Evolutionary conservation across 192 early-diverging fungal genomes (phyloP).

Genomic region (Haplosporangium gracile): DNA sequence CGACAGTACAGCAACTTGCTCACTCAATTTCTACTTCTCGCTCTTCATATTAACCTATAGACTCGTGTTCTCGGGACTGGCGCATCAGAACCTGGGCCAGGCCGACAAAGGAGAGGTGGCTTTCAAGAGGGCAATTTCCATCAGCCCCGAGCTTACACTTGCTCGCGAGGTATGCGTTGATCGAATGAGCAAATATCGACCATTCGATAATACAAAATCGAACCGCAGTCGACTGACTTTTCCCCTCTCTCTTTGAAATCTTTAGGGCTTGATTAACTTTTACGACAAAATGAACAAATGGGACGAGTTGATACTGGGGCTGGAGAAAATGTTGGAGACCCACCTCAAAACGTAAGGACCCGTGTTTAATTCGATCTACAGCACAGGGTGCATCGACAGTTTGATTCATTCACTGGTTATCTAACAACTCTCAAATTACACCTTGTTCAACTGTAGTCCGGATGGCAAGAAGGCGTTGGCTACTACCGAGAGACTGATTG

Average conservation of each 20-base stretch:
- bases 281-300: conserved; percentile 69
- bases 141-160: conserved; percentile 66
- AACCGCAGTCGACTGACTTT: conserved; percentile 11
- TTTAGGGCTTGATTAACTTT: conserved; percentile 69
- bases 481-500: conserved; percentile 66
- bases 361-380: no score
- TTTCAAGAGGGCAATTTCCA: conserved; percentile 71
- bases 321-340: conserved; percentile 54
- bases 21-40: not conserved
- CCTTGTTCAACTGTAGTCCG: conserved; percentile 26
- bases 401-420: not conserved
- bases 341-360: conserved; percentile 45
- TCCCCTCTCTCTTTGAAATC: not conserved
- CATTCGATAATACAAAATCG: not conserved
- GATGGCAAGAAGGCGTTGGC: conserved; percentile 66
- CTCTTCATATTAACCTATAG: conserved; percentile 24
- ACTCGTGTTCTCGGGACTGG: conserved; percentile 75
- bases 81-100: conserved; percentile 71
- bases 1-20: not conserved
- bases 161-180: conserved; percentile 71
- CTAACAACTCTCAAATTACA: not conserved
- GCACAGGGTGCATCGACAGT: not conserved
- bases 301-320: conserved; percentile 37
- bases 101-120: conserved; percentile 67
- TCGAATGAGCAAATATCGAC: not conserved